Conservation (phyloP, 1,284 basidiomycete species). For the Phlebopus sp. region DNA sequence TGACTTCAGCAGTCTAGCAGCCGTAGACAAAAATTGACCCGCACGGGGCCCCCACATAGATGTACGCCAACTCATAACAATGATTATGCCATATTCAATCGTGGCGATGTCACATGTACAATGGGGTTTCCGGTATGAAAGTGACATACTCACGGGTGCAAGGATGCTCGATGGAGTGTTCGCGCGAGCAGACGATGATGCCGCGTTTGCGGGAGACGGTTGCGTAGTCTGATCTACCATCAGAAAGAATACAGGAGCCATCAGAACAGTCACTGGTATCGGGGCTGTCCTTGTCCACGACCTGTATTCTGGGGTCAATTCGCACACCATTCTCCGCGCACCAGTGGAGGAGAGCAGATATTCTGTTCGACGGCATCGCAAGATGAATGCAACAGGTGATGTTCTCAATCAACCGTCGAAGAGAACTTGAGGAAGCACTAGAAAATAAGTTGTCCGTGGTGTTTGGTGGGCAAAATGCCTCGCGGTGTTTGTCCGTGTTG, state of each 20-base stretch:
- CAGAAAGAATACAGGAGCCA: not conserved
- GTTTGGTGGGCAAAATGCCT: not conserved
- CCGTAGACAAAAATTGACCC: conserved; percentile 8
- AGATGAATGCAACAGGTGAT: not conserved
- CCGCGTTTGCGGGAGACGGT: conserved; percentile 25
- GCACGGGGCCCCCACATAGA: not conserved
- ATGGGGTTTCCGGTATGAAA: conserved; percentile 6
- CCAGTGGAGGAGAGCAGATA: conserved; percentile 40
- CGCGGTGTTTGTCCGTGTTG: conserved; percentile 3
- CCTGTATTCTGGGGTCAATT: conserved; percentile 45
- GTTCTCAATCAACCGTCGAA: no score
- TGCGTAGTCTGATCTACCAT: conserved; percentile 4
- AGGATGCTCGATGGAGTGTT: conserved; percentile 35
- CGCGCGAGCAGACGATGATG: conserved; percentile 40
- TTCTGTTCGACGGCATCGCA: conserved; percentile 19
- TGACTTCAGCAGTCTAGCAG: not conserved
- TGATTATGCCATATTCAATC: no score
- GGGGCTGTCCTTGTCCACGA: conserved; percentile 27
- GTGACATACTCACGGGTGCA: conserved; percentile 39
- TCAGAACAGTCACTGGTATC: conserved; percentile 5
- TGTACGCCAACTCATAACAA: conserved; percentile 3
- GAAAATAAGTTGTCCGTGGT: not conserved
- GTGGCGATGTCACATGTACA: no score
- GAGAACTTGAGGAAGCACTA: not conserved
- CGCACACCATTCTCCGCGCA: conserved; percentile 41